Base-by-base conservation (phyloP, 2,329 filamentous ascomycete species). In the Neofusicoccum sp. region DNA sequence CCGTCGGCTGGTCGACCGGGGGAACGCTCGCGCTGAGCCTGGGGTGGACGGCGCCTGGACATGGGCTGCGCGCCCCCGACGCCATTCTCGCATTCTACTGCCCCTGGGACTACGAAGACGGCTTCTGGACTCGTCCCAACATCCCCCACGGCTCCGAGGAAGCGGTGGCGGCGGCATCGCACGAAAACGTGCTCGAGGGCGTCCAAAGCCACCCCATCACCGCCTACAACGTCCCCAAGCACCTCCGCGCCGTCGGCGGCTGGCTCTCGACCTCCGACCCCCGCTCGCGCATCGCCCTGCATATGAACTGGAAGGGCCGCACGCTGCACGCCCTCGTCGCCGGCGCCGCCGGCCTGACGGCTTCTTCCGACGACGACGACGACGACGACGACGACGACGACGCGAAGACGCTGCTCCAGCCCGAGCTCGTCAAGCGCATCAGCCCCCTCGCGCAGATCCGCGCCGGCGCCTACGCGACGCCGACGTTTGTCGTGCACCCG, bases 1-100 rank as follows among this genome's bases (percentile, higher is more conserved):
- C 68, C 0, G 69, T 84, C 0, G 82, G 83, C 0, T 84, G 81
- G 82, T 84, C 82, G 0, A 74, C 77, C 0, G 83, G 82, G 0
- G 83, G 81, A 0, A 71, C 74, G 3, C 70, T 85, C 0, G 82
- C 82, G 1, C 74, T 84, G 74, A 71, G 77, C 0, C 65, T 80
- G 0, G 78, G 65, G 0, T 84, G 72, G 71, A 83, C 78, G 0
- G 64, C 74, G 0, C 41, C 56, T 0, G 22, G 63, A 9, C 29
- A 52, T 0, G 76, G 73, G 0, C 31, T 83, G 0, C 37, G 8
- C 4, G 71, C 80, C 0, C 82, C 82, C 0, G 66, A 76, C 0
- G 81, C 78, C 0, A 76, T 81, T 2, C 68, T 84, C 0, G 73
- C 72, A 0, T 82, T 85, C 58, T 85, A 85, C 62, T 69, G 71